Conservation (phyloP, 2,329 filamentous ascomycete genomes). For the Aspergillus ochraceoroseus region DNA sequence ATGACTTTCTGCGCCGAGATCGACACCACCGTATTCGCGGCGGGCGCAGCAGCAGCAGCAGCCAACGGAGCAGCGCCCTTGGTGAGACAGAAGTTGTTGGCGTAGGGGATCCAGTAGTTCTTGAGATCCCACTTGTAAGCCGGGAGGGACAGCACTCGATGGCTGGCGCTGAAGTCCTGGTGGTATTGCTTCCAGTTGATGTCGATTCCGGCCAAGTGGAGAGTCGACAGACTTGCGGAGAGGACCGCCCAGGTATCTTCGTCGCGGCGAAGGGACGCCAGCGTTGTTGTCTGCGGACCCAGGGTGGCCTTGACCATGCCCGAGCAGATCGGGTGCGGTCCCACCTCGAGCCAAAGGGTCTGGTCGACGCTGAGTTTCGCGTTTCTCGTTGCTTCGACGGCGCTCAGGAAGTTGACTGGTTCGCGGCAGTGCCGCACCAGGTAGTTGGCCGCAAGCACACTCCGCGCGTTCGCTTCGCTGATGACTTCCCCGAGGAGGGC, state of each 20-base stretch:
- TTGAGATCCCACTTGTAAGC: conserved; percentile 41
- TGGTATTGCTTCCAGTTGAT: conserved; percentile 44
- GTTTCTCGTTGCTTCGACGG: conserved; percentile 31
- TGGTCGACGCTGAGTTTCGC: conserved; percentile 57
- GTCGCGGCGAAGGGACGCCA: conserved; percentile 40
- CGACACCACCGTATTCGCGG: conserved; percentile 27
- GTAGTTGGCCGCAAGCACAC: conserved; percentile 44
- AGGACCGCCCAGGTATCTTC: conserved; percentile 44
- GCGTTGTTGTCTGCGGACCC: conserved; percentile 52
- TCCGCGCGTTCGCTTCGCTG: conserved; percentile 54
- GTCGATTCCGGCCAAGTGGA: conserved; percentile 40
- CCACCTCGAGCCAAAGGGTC: conserved; percentile 66
- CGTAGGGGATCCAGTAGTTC: conserved; percentile 40
- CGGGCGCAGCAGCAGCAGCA: conserved; percentile 17
- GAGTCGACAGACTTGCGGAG: conserved; percentile 32
- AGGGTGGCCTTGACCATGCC: conserved; percentile 53
- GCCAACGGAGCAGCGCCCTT: conserved; percentile 30
- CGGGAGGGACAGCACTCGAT: conserved; percentile 35
- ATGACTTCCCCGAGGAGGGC: conserved; percentile 44
- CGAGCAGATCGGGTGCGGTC: conserved; percentile 47
- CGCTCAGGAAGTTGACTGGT: conserved; percentile 46
- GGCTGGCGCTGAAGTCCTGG: conserved; percentile 35
- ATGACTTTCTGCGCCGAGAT: conserved; percentile 32
- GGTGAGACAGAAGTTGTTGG: conserved; percentile 34
- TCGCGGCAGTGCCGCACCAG: conserved; percentile 42